Evolutionary conservation across 2,329 filamentous ascomycete genomes (phyloP).

Genomic region (Claviceps africana): DNA sequence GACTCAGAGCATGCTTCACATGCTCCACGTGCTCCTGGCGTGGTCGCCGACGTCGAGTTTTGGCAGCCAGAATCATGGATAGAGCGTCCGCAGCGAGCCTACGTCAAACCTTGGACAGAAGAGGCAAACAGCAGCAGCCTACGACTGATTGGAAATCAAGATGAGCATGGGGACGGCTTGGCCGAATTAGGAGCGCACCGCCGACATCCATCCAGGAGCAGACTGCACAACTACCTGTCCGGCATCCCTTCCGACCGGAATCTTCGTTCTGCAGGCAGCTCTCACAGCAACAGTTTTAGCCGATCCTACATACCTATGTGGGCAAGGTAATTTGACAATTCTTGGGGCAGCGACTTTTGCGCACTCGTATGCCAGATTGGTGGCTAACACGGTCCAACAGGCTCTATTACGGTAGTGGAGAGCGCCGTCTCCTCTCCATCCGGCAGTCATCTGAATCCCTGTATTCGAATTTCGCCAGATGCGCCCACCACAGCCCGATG

Average conservation of each 20-base stretch:
- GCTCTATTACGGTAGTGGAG: constrained; percentile 58
- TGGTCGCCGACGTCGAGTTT: neutral
- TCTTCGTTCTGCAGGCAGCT: constrained; percentile 37
- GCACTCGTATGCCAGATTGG: neutral
- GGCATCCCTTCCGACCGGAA: constrained; percentile 36
- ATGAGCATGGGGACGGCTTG: constrained; percentile 51
- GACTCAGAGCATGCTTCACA: constrained; percentile 26
- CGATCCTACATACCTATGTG: constrained; percentile 35
- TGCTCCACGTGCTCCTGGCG: neutral
- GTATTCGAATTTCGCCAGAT: constrained; percentile 32
- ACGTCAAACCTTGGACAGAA: constrained; percentile 24
- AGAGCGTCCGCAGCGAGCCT: constrained; percentile 34
- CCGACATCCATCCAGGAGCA: constrained; percentile 38
- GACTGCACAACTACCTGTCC: constrained; percentile 37
- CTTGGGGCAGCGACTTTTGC: constrained; percentile 7
- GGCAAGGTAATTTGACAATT: constrained; percentile 30
- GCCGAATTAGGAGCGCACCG: constrained; percentile 42
- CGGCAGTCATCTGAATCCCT: constrained; percentile 31
- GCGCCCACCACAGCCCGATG: constrained; percentile 31
- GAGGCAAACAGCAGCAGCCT: constrained; percentile 21
- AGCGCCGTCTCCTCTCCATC: constrained; percentile 35
- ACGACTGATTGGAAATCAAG: constrained; percentile 40
- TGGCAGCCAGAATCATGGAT: constrained; percentile 11
- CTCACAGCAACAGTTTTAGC: constrained; percentile 31
- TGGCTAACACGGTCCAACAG: constrained; percentile 17